phyloP scores from a whole-genome alignment of 2,329 filamentous ascomycete species.

The Exophiala xenobiotica region DNA sequence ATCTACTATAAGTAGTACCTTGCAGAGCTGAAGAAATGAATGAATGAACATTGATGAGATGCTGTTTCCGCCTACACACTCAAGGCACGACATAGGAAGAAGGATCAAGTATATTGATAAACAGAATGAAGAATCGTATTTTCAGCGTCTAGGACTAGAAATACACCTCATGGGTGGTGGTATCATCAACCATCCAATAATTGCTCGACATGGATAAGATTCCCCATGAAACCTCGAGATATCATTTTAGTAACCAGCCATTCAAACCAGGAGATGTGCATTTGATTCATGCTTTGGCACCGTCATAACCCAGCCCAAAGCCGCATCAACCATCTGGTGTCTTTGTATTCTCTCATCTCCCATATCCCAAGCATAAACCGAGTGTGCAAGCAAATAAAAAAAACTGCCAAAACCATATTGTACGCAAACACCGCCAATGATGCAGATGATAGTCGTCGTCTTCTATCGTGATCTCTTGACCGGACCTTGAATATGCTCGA shows the following conservation, averaged over 20 bases:
- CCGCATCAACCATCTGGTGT: slow-evolving; percentile 22
- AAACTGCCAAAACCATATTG: slow-evolving; percentile 17
- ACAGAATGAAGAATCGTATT: slow-evolving; percentile 14
- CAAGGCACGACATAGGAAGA: too few relatives aligned
- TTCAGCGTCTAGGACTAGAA: slow-evolving; percentile 27
- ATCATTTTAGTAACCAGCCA: slow-evolving; percentile 23
- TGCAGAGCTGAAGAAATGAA: slow-evolving; percentile 13
- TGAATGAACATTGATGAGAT: too few relatives aligned
- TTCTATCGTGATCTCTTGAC: slow-evolving; percentile 27
- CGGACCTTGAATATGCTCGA: slow-evolving; percentile 22
- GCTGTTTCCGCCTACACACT: too few relatives aligned
- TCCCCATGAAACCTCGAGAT: slow-evolving; percentile 13
- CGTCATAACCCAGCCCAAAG: slow-evolving; percentile 20
- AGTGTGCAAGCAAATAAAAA: slow-evolving; percentile 15
- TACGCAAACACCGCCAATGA: slow-evolving; percentile 19
- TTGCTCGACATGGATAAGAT: slow-evolving; percentile 9
- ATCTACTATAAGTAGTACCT: slow-evolving; percentile 10
- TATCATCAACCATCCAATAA: slow-evolving; percentile 17
- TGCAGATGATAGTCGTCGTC: slow-evolving; percentile 19
- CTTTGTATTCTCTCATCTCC: slow-evolving; percentile 20
- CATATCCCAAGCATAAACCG: slow-evolving; percentile 12
- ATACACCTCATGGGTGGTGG: slow-evolving; percentile 27
- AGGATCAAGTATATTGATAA: background rate
- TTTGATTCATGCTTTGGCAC: slow-evolving; percentile 16
- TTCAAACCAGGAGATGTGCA: slow-evolving; percentile 24